Conservation (phyloP, 2,329 filamentous ascomycete genomes). For the Aphanoascus verrucosus region DNA sequence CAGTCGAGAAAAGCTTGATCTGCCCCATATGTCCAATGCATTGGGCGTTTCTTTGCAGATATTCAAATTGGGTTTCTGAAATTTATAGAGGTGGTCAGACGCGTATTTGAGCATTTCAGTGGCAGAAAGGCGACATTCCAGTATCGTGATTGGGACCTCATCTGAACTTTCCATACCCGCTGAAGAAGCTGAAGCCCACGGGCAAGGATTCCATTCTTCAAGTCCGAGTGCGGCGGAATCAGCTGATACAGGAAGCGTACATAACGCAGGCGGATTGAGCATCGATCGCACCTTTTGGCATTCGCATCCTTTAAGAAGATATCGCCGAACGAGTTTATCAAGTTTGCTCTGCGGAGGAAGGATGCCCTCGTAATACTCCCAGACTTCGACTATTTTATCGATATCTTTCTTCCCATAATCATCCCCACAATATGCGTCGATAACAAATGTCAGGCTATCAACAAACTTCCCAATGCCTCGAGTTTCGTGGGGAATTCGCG, state of each 20-base stretch:
- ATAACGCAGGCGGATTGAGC: background rate
- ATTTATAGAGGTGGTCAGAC: background rate
- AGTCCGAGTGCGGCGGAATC: background rate
- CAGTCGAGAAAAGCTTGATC: background rate
- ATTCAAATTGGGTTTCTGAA: background rate
- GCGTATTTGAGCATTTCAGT: too few species aligned
- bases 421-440: slow-evolving; percentile 8
- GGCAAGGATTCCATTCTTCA: slow-evolving; percentile 9
- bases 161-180: background rate
- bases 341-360: background rate
- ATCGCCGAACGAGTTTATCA: background rate
- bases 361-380: slow-evolving; percentile 13
- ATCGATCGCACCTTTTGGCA: background rate
- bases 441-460: slow-evolving; percentile 9
- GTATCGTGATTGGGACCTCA: background rate
- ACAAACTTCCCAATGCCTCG: slow-evolving; percentile 6
- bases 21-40: background rate
- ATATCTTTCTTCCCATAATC: background rate
- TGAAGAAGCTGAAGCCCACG: background rate
- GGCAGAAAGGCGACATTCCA: background rate
- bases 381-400: slow-evolving; percentile 9
- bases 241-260: background rate
- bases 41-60: background rate
- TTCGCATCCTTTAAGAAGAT: background rate
- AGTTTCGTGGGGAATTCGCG: slow-evolving; percentile 4